These are phyloP conservation scores for Epichloe brachyelytri DNA, from an alignment of 2,329 filamentous ascomycete species.

Conservation along the genomic window DNA sequence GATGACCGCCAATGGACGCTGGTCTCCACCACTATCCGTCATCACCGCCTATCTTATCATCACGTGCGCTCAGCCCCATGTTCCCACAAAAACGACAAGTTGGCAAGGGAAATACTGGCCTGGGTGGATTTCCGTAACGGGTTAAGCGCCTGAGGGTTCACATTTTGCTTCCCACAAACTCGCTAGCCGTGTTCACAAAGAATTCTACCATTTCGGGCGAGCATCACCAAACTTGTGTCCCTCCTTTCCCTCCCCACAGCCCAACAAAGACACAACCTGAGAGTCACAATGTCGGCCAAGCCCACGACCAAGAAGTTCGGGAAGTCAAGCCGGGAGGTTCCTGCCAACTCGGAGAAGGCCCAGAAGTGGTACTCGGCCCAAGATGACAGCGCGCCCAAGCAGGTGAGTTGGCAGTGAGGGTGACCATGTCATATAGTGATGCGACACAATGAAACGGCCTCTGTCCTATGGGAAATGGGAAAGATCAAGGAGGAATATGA, in stretches of 20 bases:
- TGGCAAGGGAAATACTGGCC: slow-evolving; percentile 7
- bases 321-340: slow-evolving; percentile 88
- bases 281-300: slow-evolving; percentile 61
- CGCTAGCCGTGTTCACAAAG: slow-evolving; percentile 28
- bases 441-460: slow-evolving; percentile 1
- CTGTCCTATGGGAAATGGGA: background rate
- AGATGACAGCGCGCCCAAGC: slow-evolving; percentile 78
- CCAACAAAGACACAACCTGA: slow-evolving; percentile 29
- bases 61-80: slow-evolving; percentile 25
- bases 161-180: slow-evolving; percentile 32
- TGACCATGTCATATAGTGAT: slow-evolving; percentile 7
- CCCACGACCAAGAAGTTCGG: slow-evolving; percentile 87
- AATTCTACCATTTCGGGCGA: slow-evolving; percentile 29
- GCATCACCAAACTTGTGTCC: slow-evolving; percentile 23
- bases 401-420: slow-evolving; percentile 56
- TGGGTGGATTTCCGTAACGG: slow-evolving; percentile 14
- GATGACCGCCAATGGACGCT: background rate
- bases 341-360: slow-evolving; percentile 78
- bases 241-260: slow-evolving; percentile 22
- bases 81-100: slow-evolving; percentile 7
- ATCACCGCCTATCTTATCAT: slow-evolving; percentile 19
- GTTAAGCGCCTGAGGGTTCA: slow-evolving; percentile 28
- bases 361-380: slow-evolving; percentile 98
- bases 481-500: background rate
- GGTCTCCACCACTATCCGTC: background rate